Conservation (phyloP, 192 early-diverging fungal genomes). For the Backusella mclennaniae region DNA sequence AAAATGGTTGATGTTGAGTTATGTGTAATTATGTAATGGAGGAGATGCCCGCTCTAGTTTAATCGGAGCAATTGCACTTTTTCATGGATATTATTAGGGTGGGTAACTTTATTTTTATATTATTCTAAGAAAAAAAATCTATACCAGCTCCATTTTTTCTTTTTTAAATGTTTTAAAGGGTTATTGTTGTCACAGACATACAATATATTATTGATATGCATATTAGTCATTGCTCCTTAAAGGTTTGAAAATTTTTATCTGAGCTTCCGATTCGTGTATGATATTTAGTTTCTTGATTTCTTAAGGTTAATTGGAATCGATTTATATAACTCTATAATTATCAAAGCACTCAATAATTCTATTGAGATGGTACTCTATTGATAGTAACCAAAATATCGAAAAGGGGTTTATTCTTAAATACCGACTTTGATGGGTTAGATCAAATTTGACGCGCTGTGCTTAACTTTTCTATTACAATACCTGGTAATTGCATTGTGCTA, state of each 20-base stretch:
- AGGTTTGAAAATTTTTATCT: not conserved
- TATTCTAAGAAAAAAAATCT: not conserved
- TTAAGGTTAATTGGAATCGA: not conserved
- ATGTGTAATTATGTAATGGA: not conserved
- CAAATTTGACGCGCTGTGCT: not conserved
- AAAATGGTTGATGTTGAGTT: not conserved
- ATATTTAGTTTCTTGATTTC: not conserved
- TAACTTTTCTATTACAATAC: not conserved
- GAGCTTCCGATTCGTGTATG: not conserved
- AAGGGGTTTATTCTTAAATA: not conserved
- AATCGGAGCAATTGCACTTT: not conserved
- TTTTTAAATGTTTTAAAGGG: not conserved
- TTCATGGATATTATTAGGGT: not conserved
- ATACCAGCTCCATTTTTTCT: not conserved
- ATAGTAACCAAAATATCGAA: not conserved
- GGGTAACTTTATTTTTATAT: not conserved
- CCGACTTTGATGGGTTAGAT: not conserved
- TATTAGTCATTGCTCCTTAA: not conserved
- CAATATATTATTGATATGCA: not conserved
- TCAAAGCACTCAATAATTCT: not conserved
- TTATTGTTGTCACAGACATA: not conserved
- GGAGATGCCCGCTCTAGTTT: not conserved
- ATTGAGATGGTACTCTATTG: not conserved
- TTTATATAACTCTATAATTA: not conserved
- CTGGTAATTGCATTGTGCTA: not conserved